Base-by-base conservation (phyloP, 768 basidiomycete species). In the Lactifluus volemus region DNA sequence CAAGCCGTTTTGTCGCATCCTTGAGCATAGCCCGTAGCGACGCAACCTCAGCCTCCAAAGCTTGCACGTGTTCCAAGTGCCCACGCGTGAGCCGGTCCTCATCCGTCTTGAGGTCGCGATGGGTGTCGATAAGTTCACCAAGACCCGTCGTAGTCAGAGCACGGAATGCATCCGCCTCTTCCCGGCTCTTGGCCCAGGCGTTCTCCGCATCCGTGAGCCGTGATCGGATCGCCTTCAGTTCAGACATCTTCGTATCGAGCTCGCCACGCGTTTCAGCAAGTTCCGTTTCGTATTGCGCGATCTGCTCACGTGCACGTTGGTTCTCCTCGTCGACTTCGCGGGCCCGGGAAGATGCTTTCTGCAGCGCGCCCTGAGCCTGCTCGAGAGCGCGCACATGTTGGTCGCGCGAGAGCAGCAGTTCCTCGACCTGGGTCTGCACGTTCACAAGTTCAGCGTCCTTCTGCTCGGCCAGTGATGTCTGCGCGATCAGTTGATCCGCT, bases 111-210 rank as follows among this genome's bases (percentile, higher is more conserved):
- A 94, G 78, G 67, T 92, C 89, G 39, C 86, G 83, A 76, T 96
- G 94, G 2, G 88, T 85, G 70, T 95, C 91, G 49, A 97, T 77
- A 19, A 97, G 78, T 70, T 95, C 84, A 25, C 92, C 93, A 3
- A 97, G 80, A 68, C 86, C 82, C 50, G 86, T 84, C 2, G 92
- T 96, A 2, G 94, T 94, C 54, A 93, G 76, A 21, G 89, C 87
- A 56, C 93, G 79, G 72, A 94, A 85, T 2, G 88, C 84, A 71
- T 97, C 95, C 3, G 93, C 92, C 76, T 98, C 93, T 74, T 95
- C 89, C 14, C 93, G 84, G 47, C 92, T 92, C 72, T 92, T 89
- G 29, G 89, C 83, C 86, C 93, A 97, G 9, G 88, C 84, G 69
- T 89, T 92, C 74, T 97, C 95, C 47, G 87, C 85, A 56, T 95